These are phyloP conservation scores for Collybiopsis luxurians DNA, from an alignment of 768 basidiomycete species.

Conservation along the genomic window DNA sequence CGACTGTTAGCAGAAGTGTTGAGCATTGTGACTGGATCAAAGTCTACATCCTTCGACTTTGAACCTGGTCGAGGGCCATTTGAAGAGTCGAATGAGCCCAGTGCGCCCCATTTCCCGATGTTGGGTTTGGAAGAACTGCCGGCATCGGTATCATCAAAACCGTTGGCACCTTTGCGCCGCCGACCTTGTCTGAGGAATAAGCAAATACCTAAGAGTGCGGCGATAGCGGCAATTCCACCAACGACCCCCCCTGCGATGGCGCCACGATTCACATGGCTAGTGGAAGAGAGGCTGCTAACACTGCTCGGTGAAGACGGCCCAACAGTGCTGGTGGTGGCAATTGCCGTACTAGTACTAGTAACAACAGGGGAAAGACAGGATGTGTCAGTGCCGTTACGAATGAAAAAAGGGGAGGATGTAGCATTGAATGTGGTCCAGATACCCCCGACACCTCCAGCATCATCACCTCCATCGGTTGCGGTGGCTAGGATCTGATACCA, in stretches of 20 bases:
- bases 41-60: not conserved
- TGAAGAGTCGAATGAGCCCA: slow-evolving; percentile 7
- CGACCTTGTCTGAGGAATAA: not conserved
- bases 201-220: not conserved
- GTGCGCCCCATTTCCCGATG: slow-evolving; percentile 6
- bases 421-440: not conserved
- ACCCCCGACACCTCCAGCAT: not conserved
- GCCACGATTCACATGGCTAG: not conserved
- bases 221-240: slow-evolving; percentile 1
- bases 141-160: not conserved
- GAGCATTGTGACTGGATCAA: not conserved
- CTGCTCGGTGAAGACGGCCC: not conserved
- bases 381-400: not conserved
- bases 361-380: not conserved
- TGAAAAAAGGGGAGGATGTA: not conserved
- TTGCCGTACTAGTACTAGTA: not conserved
- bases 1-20: slow-evolving; percentile 5
- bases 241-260: slow-evolving; percentile 5
- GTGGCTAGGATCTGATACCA: slow-evolving; percentile 2
- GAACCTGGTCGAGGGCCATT: not conserved
- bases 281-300: not conserved
- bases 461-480: slow-evolving; percentile 4
- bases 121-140: not conserved
- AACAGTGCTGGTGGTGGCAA: not conserved
- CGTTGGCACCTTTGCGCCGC: not conserved